phyloP scores from a whole-genome alignment of 164 flowering plant species.

The Warburgia ugandensis region DNA sequence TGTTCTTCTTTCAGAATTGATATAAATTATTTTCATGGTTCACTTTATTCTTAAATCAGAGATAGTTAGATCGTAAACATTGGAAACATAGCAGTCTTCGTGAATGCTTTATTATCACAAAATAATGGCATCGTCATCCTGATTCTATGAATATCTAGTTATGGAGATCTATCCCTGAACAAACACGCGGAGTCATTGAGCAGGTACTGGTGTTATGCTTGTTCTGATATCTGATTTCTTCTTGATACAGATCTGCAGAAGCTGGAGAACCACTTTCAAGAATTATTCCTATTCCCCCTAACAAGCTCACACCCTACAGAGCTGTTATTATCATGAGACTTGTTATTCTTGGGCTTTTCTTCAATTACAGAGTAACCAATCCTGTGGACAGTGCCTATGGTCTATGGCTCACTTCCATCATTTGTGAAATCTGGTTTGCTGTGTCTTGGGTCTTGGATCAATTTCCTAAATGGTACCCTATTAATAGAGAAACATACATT shows the following conservation, averaged over 20 bases:
- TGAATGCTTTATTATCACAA: no score
- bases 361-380: slow-evolving; percentile 78
- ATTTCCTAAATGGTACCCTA: slow-evolving; percentile 93
- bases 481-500: slow-evolving; percentile 53
- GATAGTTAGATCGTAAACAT: no score
- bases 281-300: slow-evolving; percentile 49
- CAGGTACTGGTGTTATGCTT: no score
- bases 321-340: slow-evolving; percentile 65
- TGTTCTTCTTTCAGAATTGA: no score
- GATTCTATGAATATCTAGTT: no score
- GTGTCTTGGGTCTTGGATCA: slow-evolving; percentile 95
- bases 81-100: no score
- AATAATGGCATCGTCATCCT: no score
- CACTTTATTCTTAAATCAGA: no score
- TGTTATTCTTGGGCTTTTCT: slow-evolving; percentile 76
- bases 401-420: slow-evolving; percentile 89
- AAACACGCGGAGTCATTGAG: no score
- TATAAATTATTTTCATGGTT: no score
- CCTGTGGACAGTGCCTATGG: slow-evolving; percentile 88
- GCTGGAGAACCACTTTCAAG: slow-evolving; percentile 62
- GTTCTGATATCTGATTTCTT: slow-evolving; percentile 8
- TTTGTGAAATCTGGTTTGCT: slow-evolving; percentile 98
- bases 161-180: no score
- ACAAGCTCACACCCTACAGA: slow-evolving; percentile 72
- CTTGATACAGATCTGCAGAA: slow-evolving; percentile 48